Base-by-base conservation (phyloP, 2,329 filamentous ascomycete species). In the Aspergillus arachidicola region DNA sequence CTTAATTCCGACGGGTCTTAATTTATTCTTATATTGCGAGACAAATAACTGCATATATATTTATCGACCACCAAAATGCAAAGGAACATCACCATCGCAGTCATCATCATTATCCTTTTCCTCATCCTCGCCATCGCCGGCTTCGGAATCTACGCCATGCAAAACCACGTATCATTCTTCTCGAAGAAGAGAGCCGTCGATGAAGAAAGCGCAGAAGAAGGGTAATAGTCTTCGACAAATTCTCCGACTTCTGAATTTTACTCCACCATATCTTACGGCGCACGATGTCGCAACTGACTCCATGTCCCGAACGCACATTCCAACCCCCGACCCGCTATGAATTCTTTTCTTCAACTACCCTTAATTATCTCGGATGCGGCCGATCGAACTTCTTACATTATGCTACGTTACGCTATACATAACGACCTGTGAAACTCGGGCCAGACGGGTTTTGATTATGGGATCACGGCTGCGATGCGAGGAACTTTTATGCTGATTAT, bases 71-170 rank as follows among this genome's bases (percentile, higher is more conserved):
- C 54, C 65, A 76, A 68, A 58, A 82, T 81, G 23, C 70, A 82
- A 66, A 73, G 75, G 63, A 84, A 84, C 72, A 76, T 82, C 69
- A 75, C 80, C 68, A 81, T 84, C 65, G 82, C 81, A 16, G 78
- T 84, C 62, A 84, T 84, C 69, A 77, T 84, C 66, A 82, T 84
- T 67, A 65, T 81, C 51, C 75, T 84, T 60, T 83, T 83, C 69
- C 64, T 84, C 57, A 63, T 83, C 54, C 77, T 84, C 45, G 79
- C 78, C 23, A 63, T 80, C 30, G 76, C 78, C 46, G 80, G 78
- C 5, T 80, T 76, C 58, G 69, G 69, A 11, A 77, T 78, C 66
- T 79, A 71, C 59, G 72, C 74, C 6, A 69, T 75, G 58, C 70
- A 76, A 58, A 72, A 78, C 63, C 73, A 73, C 34, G 67, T 76